Evolutionary conservation across 177 flowering plant genomes (phyloP).

Genomic region (Vitis hybrid): DNA sequence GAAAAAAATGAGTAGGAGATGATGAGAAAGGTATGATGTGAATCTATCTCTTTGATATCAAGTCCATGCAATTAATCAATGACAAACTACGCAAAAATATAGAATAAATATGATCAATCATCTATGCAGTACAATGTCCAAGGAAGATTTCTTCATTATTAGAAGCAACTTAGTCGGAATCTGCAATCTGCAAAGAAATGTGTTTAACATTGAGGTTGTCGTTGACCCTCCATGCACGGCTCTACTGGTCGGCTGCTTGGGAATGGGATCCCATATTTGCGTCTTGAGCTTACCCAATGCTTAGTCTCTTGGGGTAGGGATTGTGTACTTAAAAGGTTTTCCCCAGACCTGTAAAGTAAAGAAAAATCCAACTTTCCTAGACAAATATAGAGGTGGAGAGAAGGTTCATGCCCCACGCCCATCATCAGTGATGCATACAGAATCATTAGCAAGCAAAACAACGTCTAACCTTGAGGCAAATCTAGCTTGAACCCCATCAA

Average conservation of each 20-base stretch:
- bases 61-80: no score
- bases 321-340: no score
- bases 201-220: background rate
- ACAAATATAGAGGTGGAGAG: background rate
- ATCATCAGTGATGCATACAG: slow-evolving; percentile 91
- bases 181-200: slow-evolving; percentile 37
- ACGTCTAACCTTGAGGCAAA: slow-evolving; percentile 78
- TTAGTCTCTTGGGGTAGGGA: no score
- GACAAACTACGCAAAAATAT: no score
- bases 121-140: slow-evolving; percentile 79
- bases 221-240: no score
- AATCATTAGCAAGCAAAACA: slow-evolving; percentile 66
- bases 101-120: no score
- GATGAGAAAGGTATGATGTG: no score
- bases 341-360: background rate
- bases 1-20: no score
- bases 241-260: no score
- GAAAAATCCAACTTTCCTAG: background rate
- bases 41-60: no score
- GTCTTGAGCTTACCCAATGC: no score
- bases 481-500: slow-evolving; percentile 98
- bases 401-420: slow-evolving; percentile 82
- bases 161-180: slow-evolving; percentile 95
- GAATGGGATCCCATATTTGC: no score
- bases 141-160: slow-evolving; percentile 77